These are phyloP conservation scores for Phytophthora citrophthora DNA, from an alignment of 352 stramenopile genomes.

Conservation along the genomic window DNA sequence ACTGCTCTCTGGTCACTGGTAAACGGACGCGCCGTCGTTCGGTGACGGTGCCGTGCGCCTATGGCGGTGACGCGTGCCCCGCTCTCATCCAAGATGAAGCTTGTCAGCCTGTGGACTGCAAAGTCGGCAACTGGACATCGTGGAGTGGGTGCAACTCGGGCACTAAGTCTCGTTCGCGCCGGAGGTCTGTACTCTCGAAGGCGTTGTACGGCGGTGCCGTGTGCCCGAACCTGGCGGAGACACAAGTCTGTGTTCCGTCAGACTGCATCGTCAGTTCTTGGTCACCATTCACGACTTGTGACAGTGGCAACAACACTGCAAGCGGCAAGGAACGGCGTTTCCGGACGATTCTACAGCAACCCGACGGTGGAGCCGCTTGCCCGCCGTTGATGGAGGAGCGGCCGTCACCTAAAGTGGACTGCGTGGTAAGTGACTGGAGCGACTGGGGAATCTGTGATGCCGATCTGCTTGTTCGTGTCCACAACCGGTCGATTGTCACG, in stretches of 20 bases:
- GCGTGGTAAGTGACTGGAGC: conserved; percentile 45
- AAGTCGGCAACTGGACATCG: conserved; percentile 44
- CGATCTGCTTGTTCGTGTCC: conserved; percentile 22
- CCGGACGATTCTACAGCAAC: conserved; percentile 42
- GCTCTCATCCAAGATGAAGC: conserved; percentile 35
- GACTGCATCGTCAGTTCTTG: conserved; percentile 64
- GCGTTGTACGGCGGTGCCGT: conserved; percentile 39
- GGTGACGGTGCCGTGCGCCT: conserved; percentile 33
- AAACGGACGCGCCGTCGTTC: conserved; percentile 47
- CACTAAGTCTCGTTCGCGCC: conserved; percentile 46
- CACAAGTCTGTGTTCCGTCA: conserved; percentile 29
- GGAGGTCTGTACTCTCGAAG: conserved; percentile 40
- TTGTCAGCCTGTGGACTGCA: conserved; percentile 58
- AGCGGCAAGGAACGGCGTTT: conserved; percentile 36
- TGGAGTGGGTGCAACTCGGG: conserved; percentile 47
- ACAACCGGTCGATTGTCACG: conserved; percentile 38
- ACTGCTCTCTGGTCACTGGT: conserved; percentile 44
- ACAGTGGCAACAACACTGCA: conserved; percentile 14
- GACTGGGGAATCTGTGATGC: conserved; percentile 42
- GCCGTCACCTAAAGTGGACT: conserved; percentile 50
- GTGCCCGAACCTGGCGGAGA: conserved; percentile 47
- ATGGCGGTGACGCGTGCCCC: conserved; percentile 50
- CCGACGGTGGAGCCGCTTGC: conserved; percentile 49
- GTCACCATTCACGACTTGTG: conserved; percentile 60
- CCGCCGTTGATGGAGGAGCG: conserved; percentile 53